Evolutionary conservation across 495 filamentous ascomycete species (phyloP).

Genomic region (Neurospora sp.): DNA sequence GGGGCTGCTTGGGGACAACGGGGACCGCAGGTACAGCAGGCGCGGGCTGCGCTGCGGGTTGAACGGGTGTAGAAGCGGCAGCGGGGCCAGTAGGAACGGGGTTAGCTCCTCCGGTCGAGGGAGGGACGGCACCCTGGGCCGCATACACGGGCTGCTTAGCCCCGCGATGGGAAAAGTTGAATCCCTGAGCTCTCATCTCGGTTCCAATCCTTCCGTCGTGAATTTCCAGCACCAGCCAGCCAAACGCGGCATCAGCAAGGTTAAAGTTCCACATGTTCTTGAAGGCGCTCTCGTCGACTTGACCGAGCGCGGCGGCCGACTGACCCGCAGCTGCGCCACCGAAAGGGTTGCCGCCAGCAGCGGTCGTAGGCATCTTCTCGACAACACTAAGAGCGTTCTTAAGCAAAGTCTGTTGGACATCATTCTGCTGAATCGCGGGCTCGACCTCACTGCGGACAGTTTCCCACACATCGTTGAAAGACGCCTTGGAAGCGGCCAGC

Average conservation of each 20-base stretch:
- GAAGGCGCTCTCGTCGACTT: conserved; percentile 97
- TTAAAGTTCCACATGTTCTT: conserved; percentile 99
- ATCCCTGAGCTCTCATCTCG: conserved; percentile 96
- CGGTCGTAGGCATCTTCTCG: conserved; percentile 88
- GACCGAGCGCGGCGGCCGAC: conserved; percentile 54
- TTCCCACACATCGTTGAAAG: conserved; percentile 99
- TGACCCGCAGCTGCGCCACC: conserved; percentile 70
- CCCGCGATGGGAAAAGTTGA: conserved; percentile 95
- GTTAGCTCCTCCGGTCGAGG: conserved; percentile 20
- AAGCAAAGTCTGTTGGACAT: conserved; percentile 81
- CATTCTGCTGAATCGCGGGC: conserved; percentile 83
- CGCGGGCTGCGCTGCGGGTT: conserved; percentile 14
- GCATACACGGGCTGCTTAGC: conserved; percentile 41
- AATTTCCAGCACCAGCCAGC: conserved; percentile 88
- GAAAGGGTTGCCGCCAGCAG: conserved; percentile 93
- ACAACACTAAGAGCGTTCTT: conserved; percentile 86
- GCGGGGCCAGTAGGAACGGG: conserved; percentile 25
- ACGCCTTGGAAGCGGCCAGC: conserved; percentile 97
- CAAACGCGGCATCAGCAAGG: conserved; percentile 92
- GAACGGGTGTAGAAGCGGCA: conserved; percentile 15
- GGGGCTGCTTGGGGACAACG: conserved; percentile 12
- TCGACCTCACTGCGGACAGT: conserved; percentile 94
- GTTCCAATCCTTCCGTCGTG: conserved; percentile 92
- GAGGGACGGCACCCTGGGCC: conserved; percentile 24
- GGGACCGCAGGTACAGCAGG: conserved; percentile 17